Evolutionary conservation across 805 yeast species (phyloP), one percentile per base, ranked within the genome.

Genomic region (Suhomyces canberraensis): DNA sequence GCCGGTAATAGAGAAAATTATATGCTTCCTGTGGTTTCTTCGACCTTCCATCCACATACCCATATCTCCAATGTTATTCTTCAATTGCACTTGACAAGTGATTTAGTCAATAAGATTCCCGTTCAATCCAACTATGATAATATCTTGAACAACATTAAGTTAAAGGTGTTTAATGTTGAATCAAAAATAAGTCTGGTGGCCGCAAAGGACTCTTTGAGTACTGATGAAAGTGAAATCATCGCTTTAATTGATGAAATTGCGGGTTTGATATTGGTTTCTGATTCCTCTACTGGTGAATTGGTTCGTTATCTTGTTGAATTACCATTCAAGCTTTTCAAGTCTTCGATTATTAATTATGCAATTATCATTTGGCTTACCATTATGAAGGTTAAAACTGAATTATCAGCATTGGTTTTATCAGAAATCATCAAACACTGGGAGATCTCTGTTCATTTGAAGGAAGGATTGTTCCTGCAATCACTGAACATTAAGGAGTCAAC

Each of bases 281-380:
- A 59, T 13, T 37, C 55, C 0, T 65, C 71, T 31, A 56, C 67
- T 11, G 79, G 78, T 1, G 77, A 72, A 42, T 50, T 76, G 42
- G 56, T 73, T 8, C 58, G 73, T 15, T 65, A 75, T 39, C 55
- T 84, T 35, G 85, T 81, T 2, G 73, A 70, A 16, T 66, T 89
- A 13, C 96, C 98, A 1, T 87, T 91, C 61, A 58, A 66, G 13
- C 58, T 72, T 1, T 84, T 89, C 52, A 77, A 79, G 9, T 68
- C 81, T 0, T 62, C 65, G 13, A 63, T 79, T 3, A 75, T 89
- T 56, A 76, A 75, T 37, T 68, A 78, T 7, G 86, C 90, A 0
- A 76, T 81, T 11, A 74, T 79, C n/a, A 71, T 81, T 20, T 91
- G 98, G 98, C 66, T 84, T 29, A 78, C 87, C 31, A 73, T 86